Percentiles rank a stretch among this genome's conserved stretches.
Evolutionary conservation across 352 stramenopile genomes (phyloP).

Genomic region (Bremia lactucae): DNA sequence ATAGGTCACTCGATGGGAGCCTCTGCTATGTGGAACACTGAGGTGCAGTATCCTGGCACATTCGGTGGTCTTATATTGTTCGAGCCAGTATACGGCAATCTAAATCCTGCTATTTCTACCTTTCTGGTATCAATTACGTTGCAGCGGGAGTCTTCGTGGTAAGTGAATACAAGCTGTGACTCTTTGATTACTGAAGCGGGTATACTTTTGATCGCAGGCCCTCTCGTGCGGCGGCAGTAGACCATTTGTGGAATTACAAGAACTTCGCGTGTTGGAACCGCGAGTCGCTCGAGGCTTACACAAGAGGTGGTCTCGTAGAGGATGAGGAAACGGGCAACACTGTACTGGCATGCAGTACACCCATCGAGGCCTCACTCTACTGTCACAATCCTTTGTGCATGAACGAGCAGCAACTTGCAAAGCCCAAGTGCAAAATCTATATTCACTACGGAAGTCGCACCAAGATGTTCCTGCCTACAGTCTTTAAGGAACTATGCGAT

Average conservation of each 20-base stretch:
- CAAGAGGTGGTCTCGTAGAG: constrained; percentile 18
- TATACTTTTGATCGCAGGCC: too few species aligned
- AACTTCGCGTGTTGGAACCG: constrained; percentile 34
- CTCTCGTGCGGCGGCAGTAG: constrained; percentile 12
- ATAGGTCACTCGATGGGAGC: constrained; percentile 44
- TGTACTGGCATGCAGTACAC: constrained; percentile 21
- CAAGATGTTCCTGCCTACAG: constrained; percentile 18
- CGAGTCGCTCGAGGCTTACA: constrained; percentile 23
- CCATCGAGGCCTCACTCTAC: constrained; percentile 32
- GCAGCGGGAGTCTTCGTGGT: constrained; percentile 20
- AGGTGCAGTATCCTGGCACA: constrained; percentile 27
- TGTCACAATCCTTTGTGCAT: constrained; percentile 12
- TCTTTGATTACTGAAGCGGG: too few species aligned
- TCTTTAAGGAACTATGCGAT: constrained; percentile 10
- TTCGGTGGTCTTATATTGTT: constrained; percentile 41
- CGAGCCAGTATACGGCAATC: constrained; percentile 23
- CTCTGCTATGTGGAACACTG: constrained; percentile 25
- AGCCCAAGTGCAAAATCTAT: constrained; percentile 11
- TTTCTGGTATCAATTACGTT: constrained; percentile 36
- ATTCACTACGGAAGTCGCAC: constrained; percentile 19
- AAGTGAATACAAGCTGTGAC: background rate
- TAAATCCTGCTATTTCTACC: constrained; percentile 8
- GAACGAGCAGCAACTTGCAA: constrained; percentile 10
- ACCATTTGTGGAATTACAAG: constrained; percentile 21
- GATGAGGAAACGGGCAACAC: constrained; percentile 10